These are phyloP conservation scores for Suhomyces bokatorum DNA, from an alignment of 1,139 yeast genomes.

Conservation along the genomic window DNA sequence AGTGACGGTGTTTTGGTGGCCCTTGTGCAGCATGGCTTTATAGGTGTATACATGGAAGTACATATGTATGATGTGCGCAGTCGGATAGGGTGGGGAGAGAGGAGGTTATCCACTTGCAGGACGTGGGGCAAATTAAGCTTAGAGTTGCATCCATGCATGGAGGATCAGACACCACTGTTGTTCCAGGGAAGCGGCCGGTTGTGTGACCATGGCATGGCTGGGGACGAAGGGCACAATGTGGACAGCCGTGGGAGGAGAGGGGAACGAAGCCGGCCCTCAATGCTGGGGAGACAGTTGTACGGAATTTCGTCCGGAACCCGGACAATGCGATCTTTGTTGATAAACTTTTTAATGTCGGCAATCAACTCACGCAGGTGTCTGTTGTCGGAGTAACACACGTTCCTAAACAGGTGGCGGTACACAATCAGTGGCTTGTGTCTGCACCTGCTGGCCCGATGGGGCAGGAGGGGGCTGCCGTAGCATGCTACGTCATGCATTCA, in stretches of 20 bases:
- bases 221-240: too few species aligned
- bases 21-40: too few species aligned
- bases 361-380: constrained; percentile 2
- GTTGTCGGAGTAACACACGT: constrained; percentile 1
- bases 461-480: background rate
- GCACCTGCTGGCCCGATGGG: background rate
- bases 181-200: background rate
- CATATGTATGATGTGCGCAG: too few species aligned
- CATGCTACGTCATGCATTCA: background rate
- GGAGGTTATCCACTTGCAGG: background rate
- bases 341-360: constrained; percentile 11
- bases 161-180: background rate
- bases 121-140: background rate
- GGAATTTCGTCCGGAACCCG: background rate
- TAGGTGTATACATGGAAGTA: too few species aligned
- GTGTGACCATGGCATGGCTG: too few species aligned
- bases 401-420: background rate
- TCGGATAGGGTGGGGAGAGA: too few species aligned
- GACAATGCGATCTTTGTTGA: constrained; percentile 5
- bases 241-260: background rate
- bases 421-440: background rate
- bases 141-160: background rate
- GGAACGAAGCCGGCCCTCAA: background rate
- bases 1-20: too few species aligned
- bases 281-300: background rate